These are phyloP conservation scores for Aureobasidium melanogenum DNA, from an alignment of 2,329 filamentous ascomycete genomes.

Conservation along the genomic window DNA sequence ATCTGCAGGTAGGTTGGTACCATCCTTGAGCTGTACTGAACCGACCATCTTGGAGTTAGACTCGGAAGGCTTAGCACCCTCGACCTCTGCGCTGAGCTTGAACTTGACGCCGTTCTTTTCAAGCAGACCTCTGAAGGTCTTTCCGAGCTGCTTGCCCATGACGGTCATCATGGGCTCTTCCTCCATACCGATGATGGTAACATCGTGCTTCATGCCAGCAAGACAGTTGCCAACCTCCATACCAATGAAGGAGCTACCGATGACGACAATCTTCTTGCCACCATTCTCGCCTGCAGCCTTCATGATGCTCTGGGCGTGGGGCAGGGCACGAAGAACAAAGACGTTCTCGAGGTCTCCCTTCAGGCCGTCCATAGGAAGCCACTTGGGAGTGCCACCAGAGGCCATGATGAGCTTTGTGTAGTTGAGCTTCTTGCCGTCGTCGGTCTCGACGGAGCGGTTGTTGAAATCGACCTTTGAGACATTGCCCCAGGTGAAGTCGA, in stretches of 20 bases:
- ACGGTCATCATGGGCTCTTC: conserved; percentile 75
- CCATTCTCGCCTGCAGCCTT: conserved; percentile 67
- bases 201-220: conserved; percentile 66
- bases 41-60: conserved; percentile 66
- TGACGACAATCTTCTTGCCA: conserved; percentile 82
- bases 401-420: conserved; percentile 90
- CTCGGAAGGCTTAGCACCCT: conserved; percentile 66
- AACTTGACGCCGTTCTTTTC: conserved; percentile 89
- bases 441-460: conserved; percentile 64
- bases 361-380: conserved; percentile 73
- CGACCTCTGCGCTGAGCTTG: conserved; percentile 68
- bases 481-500: conserved; percentile 45
- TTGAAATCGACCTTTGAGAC: conserved; percentile 71
- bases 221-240: conserved; percentile 90
- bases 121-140: conserved; percentile 66
- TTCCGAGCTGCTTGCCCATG: conserved; percentile 72
- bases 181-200: conserved; percentile 85
- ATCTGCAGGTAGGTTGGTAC: conserved; percentile 75
- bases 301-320: conserved; percentile 69
- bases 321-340: conserved; percentile 71
- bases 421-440: conserved; percentile 57
- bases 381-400: conserved; percentile 70
- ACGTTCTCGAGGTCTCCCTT: conserved; percentile 73
- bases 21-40: conserved; percentile 73
- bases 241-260: conserved; percentile 93